Conservation (phyloP, 805 yeast species). For the Saccharomycopsis olivae region DNA sequence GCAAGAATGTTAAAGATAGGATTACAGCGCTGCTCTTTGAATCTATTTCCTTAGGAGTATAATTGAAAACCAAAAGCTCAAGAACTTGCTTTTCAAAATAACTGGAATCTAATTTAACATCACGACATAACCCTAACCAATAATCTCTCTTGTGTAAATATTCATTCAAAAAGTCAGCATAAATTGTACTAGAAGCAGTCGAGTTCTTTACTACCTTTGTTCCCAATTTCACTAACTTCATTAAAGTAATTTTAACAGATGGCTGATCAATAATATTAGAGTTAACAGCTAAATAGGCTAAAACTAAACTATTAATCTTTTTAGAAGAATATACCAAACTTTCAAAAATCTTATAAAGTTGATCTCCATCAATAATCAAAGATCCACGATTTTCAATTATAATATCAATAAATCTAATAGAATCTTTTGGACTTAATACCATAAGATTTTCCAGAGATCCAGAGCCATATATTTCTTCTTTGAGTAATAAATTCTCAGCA, state of each 20-base stretch:
- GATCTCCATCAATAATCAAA: constrained; percentile 39
- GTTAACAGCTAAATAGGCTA: constrained; percentile 63
- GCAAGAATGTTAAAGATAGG: constrained; percentile 39
- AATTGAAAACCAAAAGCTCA: constrained; percentile 46
- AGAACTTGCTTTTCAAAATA: constrained; percentile 50
- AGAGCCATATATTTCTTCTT: constrained; percentile 47
- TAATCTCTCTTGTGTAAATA: constrained; percentile 38
- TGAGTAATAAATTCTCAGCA: constrained; percentile 27
- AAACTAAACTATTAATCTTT: constrained; percentile 44
- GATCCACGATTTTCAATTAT: constrained; percentile 31
- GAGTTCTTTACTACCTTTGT: constrained; percentile 31
- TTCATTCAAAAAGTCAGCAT: constrained; percentile 32
- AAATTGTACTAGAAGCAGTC: constrained; percentile 36
- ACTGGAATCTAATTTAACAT: constrained; percentile 39
- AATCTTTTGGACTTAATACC: constrained; percentile 57
- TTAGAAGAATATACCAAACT: constrained; percentile 30
- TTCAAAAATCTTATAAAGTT: constrained; percentile 29
- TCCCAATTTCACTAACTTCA: constrained; percentile 32
- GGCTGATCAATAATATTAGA: constrained; percentile 43
- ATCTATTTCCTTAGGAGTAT: constrained; percentile 21
- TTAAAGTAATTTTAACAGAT: constrained; percentile 41
- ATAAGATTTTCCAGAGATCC: constrained; percentile 36
- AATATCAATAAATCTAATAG: constrained; percentile 31
- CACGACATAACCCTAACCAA: constrained; percentile 35
- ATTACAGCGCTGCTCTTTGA: constrained; percentile 6